These are phyloP conservation scores for Hirsutella rhossiliensis DNA, from an alignment of 2,329 filamentous ascomycete genomes.

Conservation along the genomic window DNA sequence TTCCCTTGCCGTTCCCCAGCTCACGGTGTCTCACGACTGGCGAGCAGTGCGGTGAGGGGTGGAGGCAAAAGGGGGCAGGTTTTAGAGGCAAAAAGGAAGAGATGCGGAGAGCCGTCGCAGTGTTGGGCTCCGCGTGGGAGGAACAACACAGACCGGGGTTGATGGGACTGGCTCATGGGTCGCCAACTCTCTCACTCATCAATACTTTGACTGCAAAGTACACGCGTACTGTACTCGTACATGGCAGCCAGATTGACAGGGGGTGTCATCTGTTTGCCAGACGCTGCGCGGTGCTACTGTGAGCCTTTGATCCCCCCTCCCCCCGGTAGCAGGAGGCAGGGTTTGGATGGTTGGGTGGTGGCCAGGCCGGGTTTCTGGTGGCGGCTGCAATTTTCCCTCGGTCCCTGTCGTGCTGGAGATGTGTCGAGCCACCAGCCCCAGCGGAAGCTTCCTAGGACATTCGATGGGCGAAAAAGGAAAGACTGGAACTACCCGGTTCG, in stretches of 20 bases:
- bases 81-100: constrained; percentile 1
- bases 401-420: constrained; percentile 3
- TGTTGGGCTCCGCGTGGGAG: constrained; percentile 4
- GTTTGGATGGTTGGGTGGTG: constrained; percentile 8
- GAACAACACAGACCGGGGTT: constrained; percentile 3
- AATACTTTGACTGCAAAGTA: constrained; percentile 1
- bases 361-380: constrained; percentile 4
- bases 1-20: constrained; percentile 1
- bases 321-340: constrained; percentile 6
- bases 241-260: constrained; percentile 5
- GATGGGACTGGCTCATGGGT: constrained; percentile 1
- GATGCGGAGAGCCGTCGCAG: constrained; percentile 2
- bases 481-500: constrained; percentile 1
- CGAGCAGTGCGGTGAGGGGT: not conserved
- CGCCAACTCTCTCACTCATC: constrained; percentile 1
- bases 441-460: constrained; percentile 3
- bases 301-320: constrained; percentile 2
- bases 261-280: constrained; percentile 8
- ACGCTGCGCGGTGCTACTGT: constrained; percentile 7
- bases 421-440: not conserved
- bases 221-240: not conserved
- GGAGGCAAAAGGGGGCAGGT: not conserved
- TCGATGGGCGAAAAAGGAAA: constrained; percentile 4
- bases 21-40: constrained; percentile 1
- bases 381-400: constrained; percentile 3